Evolutionary conservation across 78 protist genomes (phyloP), one percentile per base, ranked within the genome.

Genomic region (Trichosphaerium sp.): DNA sequence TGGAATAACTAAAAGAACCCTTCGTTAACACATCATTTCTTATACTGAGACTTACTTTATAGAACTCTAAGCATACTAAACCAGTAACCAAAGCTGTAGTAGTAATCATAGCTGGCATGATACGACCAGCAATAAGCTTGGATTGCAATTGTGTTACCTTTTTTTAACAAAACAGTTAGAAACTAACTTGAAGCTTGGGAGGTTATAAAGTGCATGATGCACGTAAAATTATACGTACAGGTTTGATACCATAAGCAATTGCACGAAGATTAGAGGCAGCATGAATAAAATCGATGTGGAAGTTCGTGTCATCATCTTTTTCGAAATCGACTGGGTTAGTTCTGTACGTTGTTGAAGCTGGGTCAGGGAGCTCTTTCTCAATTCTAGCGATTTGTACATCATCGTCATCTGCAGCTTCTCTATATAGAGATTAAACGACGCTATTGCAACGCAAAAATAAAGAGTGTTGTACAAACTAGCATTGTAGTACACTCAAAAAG

Each of bases 91-190:
- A 25, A n/a, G 99, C 96, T 10, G 99, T 98, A 34, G 99, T 98
- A 12, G 99, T 97, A 38, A 97, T 96, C 49, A 98, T 88, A 32
- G 99, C 99, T 5, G 99, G 99, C 72, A 97, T 97, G 85, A 98
- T 96, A 81, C 81, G 77, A 57, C 99, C 99, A 0, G 99, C 99
- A 52, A 97, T 94, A 48, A 61, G 74, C 88, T 88, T 95, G 62
- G 92, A 55, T 80, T 79, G 41, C 38, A 52, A 29, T 70, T 68
- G 28, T n/a, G n/a, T n/a, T n/a, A 21, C 18, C 51, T 18, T 44
- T 18, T 44, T 44, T 18, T n/a, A 44, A 21, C 21, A 44, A 44
- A 44, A 44, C 18, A 44, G 21, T n/a, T n/a, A 44, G 21, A 44
- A 44, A 44, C 29, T 44, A 44, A n/a, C 21, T 18, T 44, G 18